Base-by-base conservation (phyloP, 371 early-diverging fungal species). In the Mucor saturninus region DNA sequence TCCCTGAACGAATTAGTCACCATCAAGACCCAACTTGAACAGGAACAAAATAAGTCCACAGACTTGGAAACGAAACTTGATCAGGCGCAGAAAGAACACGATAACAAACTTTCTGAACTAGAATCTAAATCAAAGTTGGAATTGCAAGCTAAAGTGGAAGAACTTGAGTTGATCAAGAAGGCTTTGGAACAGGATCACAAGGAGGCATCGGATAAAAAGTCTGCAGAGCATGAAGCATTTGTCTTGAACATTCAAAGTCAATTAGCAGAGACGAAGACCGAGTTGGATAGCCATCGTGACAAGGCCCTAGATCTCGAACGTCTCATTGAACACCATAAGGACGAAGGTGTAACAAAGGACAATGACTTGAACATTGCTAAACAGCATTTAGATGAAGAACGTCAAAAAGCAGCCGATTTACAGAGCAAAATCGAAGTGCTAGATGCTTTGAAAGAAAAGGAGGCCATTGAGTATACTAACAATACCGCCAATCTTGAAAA, bases 61-160 rank as follows among this genome's bases (percentile, higher is more conserved):
- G 43, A 56, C 6, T 7, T 65, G n/a, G 43, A 59, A 2, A 53
- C 59, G 5, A 52, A 64, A 35, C 60, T 21, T 21, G 21, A 21
- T 21, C 21, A 21, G 1, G 21, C 21, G 21, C 21, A 21, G 21
- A 21, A 21, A 21, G 38, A 21, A 59, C 11, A 13, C 45, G 52
- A 39, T 5, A 46, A 21, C 21, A 21, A 21, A 21, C 21, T 21
- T 21, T 21, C 21, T 21, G 21, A 21, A 21, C 21, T 21, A 21
- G 21, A 21, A 21, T 21, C 21, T 21, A 21, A 21, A 21, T 21
- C 21, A 1, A 21, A 21, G 9, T 21, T 28, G 4, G 35, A 60
- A 28, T 40, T 59, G 26, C 54, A 59, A 49, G 28, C 26, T 0
- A 52, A 57, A 15, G n/a, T 56, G 4, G 50, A 62, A 6, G 40